Percentiles rank a stretch among this genome's conserved stretches.
phyloP scores from a whole-genome alignment of 768 basidiomycete genomes.

The Mycena sanguinolenta region DNA sequence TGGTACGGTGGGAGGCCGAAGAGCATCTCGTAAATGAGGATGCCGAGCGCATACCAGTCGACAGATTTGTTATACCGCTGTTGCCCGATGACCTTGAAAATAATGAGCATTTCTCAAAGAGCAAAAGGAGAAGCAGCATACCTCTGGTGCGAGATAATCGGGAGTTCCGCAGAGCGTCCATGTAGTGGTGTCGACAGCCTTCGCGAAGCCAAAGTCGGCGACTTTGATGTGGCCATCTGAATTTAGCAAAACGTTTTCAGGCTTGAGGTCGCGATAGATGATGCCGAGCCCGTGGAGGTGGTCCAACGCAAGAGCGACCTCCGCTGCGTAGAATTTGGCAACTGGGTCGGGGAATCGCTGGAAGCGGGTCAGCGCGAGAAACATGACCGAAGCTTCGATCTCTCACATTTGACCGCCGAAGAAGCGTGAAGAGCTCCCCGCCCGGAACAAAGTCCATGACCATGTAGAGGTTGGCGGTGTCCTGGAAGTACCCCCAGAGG shows the following conservation, averaged over 20 bases:
- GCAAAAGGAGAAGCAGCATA: conserved; percentile 43
- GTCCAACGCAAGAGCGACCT: conserved; percentile 93
- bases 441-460: conserved; percentile 98
- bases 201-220: conserved; percentile 97
- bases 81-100: conserved; percentile 76
- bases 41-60: conserved; percentile 98
- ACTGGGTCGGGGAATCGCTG: conserved; percentile 97
- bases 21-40: conserved; percentile 98
- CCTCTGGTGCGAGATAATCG: conserved; percentile 97
- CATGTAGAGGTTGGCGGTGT: conserved; percentile 94
- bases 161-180: conserved; percentile 98
- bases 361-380: conserved; percentile 22
- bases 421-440: conserved; percentile 94
- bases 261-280: conserved; percentile 97
- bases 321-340: conserved; percentile 97
- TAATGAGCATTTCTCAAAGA: conserved; percentile 25
- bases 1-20: conserved; percentile 97
- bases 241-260: conserved; percentile 94
- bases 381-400: conserved; percentile 43
- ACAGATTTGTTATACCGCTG: conserved; percentile 95
- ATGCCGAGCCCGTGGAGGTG: conserved; percentile 90
- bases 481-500: conserved; percentile 96
- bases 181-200: conserved; percentile 86
- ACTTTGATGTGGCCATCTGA: conserved; percentile 98
- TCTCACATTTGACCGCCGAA: conserved; percentile 87